Evolutionary conservation across 306 rosid genomes (phyloP), one percentile per base, ranked within the genome.

Genomic region (Alnus glutinosa): DNA sequence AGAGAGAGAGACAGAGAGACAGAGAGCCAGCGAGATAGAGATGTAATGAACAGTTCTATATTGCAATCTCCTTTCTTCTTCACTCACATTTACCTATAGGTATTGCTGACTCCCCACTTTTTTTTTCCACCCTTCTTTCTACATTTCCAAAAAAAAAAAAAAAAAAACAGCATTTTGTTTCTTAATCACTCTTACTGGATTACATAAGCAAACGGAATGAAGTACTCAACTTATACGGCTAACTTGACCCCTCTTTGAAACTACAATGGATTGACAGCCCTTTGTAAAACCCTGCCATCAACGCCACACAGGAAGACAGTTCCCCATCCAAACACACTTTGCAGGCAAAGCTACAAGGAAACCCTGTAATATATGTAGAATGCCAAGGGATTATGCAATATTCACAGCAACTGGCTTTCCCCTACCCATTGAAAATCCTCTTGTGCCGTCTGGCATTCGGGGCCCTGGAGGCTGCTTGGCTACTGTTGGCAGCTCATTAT

Each of bases 401-500:
- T 90, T 87, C 87, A 86, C 95, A 83, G 90, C 78, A 62, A 92
- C 66, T 3, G 88, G 90, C 88, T 88, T 95, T 71, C 98, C 99
- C 85, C 99, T 85, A 58, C 99, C 99, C 96, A 90, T 82, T 6
- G 94, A 89, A 79, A 95, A 95, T 79, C 99, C 99, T 87, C 90
- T 93, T 12, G 99, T 95, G 23, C 99, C 99, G 61, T 95, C 97
- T 0, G 99, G 99, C 99, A 95, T 95, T 12, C 99, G 94, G 3
- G 99, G 99, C 52, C 98, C 99, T 0, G 98, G 98, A 67, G 98
- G 98, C 49, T 89, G 94, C 79, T 86, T 94, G 75, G 88, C 79
- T 44, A 82, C 69, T 8, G 81, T 88, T 79, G 73, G 55, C 57
- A 81, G 93, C 82, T 92, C 97, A 1, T 77, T 80, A 61, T 67